Evolutionary conservation across 306 rosid genomes (phyloP), one percentile per base, ranked within the genome.

Genomic region (Cercis canadensis): DNA sequence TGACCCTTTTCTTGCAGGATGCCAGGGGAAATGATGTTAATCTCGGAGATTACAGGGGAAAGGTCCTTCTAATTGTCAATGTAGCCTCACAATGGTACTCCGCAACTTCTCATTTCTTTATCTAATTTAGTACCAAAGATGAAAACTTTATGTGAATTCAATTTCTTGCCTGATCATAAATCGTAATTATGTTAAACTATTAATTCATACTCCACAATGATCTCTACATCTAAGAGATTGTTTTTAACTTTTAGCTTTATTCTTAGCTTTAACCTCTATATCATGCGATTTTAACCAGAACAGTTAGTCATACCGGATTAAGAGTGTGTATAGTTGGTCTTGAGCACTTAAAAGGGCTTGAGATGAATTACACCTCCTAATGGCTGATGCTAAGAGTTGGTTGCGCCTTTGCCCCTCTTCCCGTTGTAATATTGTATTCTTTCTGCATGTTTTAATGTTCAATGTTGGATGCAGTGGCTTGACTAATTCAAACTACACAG

Each of bases 401-500:
- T 16, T 43, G 43, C 37, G 32, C 14, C 67, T 43, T 56, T 69
- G 33, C 44, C 4, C 41, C 58, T 54, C 70, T 58, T 24, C 11
- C 40, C 18, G 65, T 16, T 60, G 17, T 37, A 3, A 34, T 16
- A 10, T 16, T 46, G 29, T 8, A 5, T 49, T 51, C 52, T 41
- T 49, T 41, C 0, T 61, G 16, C 36, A 3, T 56, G 34, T 12
- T 74, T 63, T 79, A 50, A 69, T 46, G 51, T 51, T 66, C 19
- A 2, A 24, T 57, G 78, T 80, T 61, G 66, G 66, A 79, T 83
- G 87, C 88, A 91, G 99, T 91, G 99, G 99, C 78, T 87, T 94
- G 91, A 89, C 97, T 61, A 89, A 89, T 78, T 89, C 99, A 8
- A 94, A 94, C 77, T 94, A 94, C 88, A 91, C 99, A 3, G 97